Conservation (phyloP, 805 yeast species). For the Sungouiozyma ichnusensis region DNA sequence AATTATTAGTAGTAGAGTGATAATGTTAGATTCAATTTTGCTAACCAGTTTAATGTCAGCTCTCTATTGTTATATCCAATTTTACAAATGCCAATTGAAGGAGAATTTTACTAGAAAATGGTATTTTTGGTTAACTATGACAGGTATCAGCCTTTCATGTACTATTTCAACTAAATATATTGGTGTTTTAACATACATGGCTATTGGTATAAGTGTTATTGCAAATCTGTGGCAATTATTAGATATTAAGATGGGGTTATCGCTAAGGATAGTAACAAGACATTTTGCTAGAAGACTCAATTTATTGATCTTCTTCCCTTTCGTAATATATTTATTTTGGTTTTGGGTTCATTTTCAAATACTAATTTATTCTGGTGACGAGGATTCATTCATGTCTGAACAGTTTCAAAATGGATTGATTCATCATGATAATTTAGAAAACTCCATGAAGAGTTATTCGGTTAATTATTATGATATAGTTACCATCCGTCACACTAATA, state of each 20-base stretch:
- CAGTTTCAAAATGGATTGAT: conserved; percentile 86
- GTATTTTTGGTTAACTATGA: conserved; percentile 77
- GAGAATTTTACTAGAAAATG: conserved; percentile 57
- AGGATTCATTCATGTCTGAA: conserved; percentile 84
- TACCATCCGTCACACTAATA: conserved; percentile 70
- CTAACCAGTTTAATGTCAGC: conserved; percentile 73
- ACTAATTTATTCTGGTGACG: conserved; percentile 80
- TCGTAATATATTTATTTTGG: conserved; percentile 73
- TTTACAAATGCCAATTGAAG: conserved; percentile 53
- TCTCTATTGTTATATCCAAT: conserved; percentile 64
- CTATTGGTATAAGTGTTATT: conserved; percentile 77
- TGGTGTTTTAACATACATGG: conserved; percentile 79
- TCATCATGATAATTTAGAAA: conserved; percentile 31
- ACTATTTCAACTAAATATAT: conserved; percentile 93
- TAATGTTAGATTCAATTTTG: conserved; percentile 81
- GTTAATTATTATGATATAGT: conserved; percentile 67
- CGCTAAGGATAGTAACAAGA: conserved; percentile 43
- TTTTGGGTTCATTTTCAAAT: conserved; percentile 82
- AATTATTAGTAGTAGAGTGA: conserved; percentile 77
- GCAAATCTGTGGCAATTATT: conserved; percentile 81
- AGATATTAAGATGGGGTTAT: conserved; percentile 56
- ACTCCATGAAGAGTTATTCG: conserved; percentile 48
- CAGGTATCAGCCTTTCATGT: conserved; percentile 78
- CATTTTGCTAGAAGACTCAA: conserved; percentile 69
- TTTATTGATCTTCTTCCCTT: conserved; percentile 70